These are phyloP conservation scores for Chlorella sorokiniana DNA, from an alignment of 139 green algal species.

Conservation along the genomic window DNA sequence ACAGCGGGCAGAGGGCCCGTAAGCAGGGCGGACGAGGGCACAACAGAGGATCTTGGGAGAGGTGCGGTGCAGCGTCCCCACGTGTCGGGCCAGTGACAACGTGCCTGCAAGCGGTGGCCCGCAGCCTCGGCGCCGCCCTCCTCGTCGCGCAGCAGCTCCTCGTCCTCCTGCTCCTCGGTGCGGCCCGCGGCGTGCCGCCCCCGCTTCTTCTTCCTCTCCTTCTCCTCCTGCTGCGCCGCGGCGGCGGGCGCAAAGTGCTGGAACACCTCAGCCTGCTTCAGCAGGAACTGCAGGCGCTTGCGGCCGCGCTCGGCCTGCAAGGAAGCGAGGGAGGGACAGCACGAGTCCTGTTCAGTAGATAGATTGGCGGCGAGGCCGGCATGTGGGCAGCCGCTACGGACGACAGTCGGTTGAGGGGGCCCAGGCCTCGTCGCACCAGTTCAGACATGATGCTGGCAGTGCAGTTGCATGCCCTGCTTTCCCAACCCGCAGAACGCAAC, in stretches of 20 bases:
- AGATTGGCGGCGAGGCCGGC: too few species aligned
- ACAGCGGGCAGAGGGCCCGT: neutral
- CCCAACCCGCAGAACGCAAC: too few species aligned
- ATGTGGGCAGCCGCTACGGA: neutral
- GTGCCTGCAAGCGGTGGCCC: conserved; percentile 81
- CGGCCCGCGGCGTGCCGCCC: conserved; percentile 59
- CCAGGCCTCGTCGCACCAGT: too few species aligned
- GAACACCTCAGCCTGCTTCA: conserved; percentile 98
- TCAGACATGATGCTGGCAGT: too few species aligned
- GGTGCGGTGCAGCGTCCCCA: neutral
- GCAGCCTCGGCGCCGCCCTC: conserved; percentile 63
- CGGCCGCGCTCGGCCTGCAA: conserved; percentile 72
- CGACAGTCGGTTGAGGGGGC: neutral
- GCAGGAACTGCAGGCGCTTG: conserved; percentile 90
- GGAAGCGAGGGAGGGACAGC: neutral
- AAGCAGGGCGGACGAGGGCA: too few species aligned
- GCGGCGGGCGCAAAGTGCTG: conserved; percentile 87
- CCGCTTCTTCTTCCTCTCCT: conserved; percentile 66
- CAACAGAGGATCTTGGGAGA: too few species aligned
- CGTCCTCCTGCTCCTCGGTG: conserved; percentile 93
- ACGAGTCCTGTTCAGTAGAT: too few species aligned
- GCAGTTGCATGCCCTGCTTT: too few species aligned
- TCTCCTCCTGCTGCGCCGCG: conserved; percentile 40
- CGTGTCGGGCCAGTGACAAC: conserved; percentile 21
- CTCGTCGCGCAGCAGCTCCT: conserved; percentile 90